Evolutionary conservation across 768 basidiomycete genomes (phyloP).

Genomic region (Suillus discolor): DNA sequence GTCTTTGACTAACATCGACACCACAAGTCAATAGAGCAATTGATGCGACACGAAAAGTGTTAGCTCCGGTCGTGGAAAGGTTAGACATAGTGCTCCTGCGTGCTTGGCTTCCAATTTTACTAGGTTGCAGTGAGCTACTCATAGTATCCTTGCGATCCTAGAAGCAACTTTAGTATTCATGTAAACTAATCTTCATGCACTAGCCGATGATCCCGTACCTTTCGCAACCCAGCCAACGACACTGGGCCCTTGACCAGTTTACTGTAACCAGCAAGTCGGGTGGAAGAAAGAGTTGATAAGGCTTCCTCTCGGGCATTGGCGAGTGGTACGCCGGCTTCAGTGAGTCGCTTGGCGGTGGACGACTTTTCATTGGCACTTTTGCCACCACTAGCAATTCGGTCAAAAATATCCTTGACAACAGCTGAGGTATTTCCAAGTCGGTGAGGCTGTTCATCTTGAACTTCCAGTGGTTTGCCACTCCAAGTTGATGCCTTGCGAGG

Average conservation of each 20-base stretch:
- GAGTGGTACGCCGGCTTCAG: background rate
- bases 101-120: background rate
- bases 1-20: background rate
- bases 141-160: background rate
- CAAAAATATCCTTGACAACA: background rate
- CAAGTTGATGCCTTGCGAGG: background rate
- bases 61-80: too few relatives aligned
- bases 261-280: background rate
- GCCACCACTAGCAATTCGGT: background rate
- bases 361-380: background rate
- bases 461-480: too few relatives aligned
- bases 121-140: too few relatives aligned
- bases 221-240: background rate
- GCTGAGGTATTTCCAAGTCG: background rate
- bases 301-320: background rate
- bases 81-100: too few relatives aligned
- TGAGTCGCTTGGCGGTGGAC: background rate
- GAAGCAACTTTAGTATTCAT: background rate
- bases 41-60: background rate
- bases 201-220: background rate
- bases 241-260: conserved; percentile 1
- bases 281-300: background rate
- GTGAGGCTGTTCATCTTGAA: background rate
- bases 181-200: background rate
- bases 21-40: background rate